Evolutionary conservation across 2,329 filamentous ascomycete genomes (phyloP).

Genomic region (Alternaria longipes): DNA sequence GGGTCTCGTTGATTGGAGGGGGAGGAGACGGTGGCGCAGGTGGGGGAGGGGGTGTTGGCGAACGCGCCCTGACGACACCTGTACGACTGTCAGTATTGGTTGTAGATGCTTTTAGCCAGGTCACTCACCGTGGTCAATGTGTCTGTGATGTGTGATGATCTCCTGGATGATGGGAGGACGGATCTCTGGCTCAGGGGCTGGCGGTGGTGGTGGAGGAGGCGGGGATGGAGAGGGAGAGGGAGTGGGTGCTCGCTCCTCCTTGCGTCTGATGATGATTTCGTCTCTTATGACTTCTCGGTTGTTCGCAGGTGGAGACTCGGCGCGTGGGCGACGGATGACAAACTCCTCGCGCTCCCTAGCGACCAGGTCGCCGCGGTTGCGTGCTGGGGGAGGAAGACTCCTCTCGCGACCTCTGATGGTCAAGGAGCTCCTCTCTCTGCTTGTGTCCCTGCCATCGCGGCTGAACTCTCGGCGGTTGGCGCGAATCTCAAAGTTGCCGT

Average conservation of each 20-base stretch:
- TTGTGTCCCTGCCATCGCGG: constrained; percentile 44
- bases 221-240: constrained; percentile 62
- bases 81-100: constrained; percentile 16
- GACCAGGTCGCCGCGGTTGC: constrained; percentile 47
- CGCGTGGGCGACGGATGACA: constrained; percentile 50
- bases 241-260: constrained; percentile 59
- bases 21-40: constrained; percentile 54
- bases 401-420: constrained; percentile 47
- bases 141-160: constrained; percentile 86
- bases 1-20: constrained; percentile 60
- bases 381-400: constrained; percentile 49
- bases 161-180: constrained; percentile 86
- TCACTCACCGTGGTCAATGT: constrained; percentile 82
- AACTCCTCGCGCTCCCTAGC: constrained; percentile 55
- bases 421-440: constrained; percentile 48
- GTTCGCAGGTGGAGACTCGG: constrained; percentile 46
- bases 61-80: constrained; percentile 59
- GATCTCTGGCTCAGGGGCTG: constrained; percentile 70
- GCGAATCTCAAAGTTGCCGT: constrained; percentile 55
- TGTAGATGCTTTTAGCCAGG: not conserved
- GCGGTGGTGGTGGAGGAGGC: constrained; percentile 56
- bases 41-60: constrained; percentile 61
- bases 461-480: constrained; percentile 48
- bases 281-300: constrained; percentile 50
- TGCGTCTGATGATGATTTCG: constrained; percentile 57